Percentiles rank a stretch among this genome's conserved stretches.
Conservation (phyloP, 108 stramenopile genomes). For the Stephanodiscus minutulus region DNA sequence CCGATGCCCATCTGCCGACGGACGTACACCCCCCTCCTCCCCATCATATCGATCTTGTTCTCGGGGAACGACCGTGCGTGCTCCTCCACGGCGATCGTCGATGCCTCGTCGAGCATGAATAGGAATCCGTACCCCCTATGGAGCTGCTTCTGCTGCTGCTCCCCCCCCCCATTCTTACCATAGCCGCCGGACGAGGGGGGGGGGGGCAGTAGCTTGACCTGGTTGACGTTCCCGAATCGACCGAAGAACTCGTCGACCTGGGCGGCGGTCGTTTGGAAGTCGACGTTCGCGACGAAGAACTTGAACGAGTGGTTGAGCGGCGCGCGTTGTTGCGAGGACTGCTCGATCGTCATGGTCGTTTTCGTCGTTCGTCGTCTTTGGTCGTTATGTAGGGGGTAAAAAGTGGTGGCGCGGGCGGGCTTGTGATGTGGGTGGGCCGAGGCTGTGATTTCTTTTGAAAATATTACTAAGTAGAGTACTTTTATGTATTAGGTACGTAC, state of each 20-base stretch:
- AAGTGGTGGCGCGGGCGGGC: too few species aligned
- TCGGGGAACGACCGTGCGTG: conserved; percentile 37
- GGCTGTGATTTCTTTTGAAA: too few species aligned
- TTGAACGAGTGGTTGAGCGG: conserved; percentile 44
- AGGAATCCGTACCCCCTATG: conserved; percentile 55
- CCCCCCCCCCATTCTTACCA: background rate
- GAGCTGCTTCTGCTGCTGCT: background rate
- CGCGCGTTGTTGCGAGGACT: conserved; percentile 9
- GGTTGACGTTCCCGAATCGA: conserved; percentile 48
- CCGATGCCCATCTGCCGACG: conserved; percentile 28
- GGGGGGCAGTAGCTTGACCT: conserved; percentile 46
- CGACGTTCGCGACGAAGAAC: conserved; percentile 54
- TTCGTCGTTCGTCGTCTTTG: too few species aligned
- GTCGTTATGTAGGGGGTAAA: too few species aligned
- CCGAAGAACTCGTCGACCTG: conserved; percentile 38
- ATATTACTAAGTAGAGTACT: too few species aligned
- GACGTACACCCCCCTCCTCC: conserved; percentile 38
- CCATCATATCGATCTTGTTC: conserved; percentile 44
- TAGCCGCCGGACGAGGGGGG: background rate
- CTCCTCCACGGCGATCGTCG: conserved; percentile 30
- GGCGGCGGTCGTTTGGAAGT: conserved; percentile 32
- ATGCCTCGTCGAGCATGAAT: conserved; percentile 43
- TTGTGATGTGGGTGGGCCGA: too few species aligned
- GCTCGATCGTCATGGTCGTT: too few species aligned
- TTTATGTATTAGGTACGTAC: too few species aligned